These are phyloP conservation scores for Eucalyptus marginata DNA, from an alignment of 345 rosid species.

Conservation along the genomic window DNA sequence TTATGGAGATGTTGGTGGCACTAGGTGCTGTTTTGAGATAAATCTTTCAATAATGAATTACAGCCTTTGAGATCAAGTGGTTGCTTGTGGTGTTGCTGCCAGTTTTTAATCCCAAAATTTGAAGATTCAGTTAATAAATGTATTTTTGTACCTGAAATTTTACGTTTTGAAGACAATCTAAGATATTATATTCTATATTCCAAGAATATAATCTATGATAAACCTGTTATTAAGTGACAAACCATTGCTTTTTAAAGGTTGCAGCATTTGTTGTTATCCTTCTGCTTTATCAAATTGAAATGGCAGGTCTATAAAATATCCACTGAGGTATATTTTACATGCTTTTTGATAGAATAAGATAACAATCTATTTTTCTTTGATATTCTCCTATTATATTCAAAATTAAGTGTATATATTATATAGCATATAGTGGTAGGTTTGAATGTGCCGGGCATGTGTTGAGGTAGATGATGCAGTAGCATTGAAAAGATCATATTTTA, in stretches of 20 bases:
- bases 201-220: neutral
- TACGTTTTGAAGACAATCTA: neutral
- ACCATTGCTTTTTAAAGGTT: neutral
- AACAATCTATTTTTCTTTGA: neutral
- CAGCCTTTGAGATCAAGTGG: neutral
- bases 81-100: neutral
- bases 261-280: neutral
- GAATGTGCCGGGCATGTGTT: neutral
- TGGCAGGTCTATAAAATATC: neutral
- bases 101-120: neutral
- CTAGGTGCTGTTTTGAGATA: neutral
- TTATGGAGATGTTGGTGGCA: neutral
- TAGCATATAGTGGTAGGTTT: neutral
- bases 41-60: neutral
- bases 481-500: neutral
- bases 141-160: neutral
- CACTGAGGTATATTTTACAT: neutral
- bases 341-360: neutral
- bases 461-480: neutral
- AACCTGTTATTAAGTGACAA: neutral
- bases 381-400: neutral
- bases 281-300: neutral
- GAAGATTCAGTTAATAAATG: neutral
- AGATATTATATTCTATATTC: neutral
- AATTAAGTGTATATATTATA: neutral